Percentiles rank a stretch among this genome's conserved stretches.
These are phyloP conservation scores for Hymenotorrendiella dingleyae DNA, from an alignment of 2,329 filamentous ascomycete genomes.

Conservation along the genomic window DNA sequence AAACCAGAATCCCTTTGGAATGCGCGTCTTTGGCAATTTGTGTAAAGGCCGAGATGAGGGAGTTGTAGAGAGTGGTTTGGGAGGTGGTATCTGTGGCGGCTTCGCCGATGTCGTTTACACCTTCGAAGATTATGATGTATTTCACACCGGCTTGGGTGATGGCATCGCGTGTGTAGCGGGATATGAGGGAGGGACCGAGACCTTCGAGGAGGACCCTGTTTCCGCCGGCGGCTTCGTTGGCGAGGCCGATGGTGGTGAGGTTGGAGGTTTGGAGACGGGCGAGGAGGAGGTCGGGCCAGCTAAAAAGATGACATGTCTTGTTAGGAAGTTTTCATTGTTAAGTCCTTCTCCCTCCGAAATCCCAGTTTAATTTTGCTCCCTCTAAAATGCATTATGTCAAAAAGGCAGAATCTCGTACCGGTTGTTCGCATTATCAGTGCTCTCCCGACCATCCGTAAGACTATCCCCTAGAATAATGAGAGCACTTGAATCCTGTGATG, in stretches of 20 bases:
- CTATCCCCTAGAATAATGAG: slow-evolving; percentile 57
- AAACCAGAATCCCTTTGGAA: slow-evolving; percentile 47
- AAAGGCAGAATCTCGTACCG: slow-evolving; percentile 31
- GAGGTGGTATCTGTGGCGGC: slow-evolving; percentile 38
- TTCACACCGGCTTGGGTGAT: slow-evolving; percentile 50
- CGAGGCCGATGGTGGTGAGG: slow-evolving; percentile 46
- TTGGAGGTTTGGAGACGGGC: slow-evolving; percentile 41
- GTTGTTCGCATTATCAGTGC: slow-evolving; percentile 56
- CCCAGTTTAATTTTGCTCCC: no score
- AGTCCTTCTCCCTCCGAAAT: no score
- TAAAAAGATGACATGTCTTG: no score
- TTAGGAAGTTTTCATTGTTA: no score
- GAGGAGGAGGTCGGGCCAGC: slow-evolving; percentile 53
- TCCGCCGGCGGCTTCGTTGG: slow-evolving; percentile 63
- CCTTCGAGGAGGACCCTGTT: slow-evolving; percentile 58
- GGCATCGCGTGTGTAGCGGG: slow-evolving; percentile 57
- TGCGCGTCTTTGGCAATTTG: slow-evolving; percentile 52
- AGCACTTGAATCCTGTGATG: slow-evolving; percentile 36
- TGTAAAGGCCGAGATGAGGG: slow-evolving; percentile 50
- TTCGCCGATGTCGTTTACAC: slow-evolving; percentile 62
- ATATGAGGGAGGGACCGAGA: slow-evolving; percentile 54
- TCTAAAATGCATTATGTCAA: no score
- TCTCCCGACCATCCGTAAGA: slow-evolving; percentile 61
- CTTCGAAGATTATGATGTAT: slow-evolving; percentile 61
- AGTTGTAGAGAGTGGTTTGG: slow-evolving; percentile 43